These are phyloP conservation scores for Pinus tabuliformis DNA, from an alignment of 75 land plant species.

Conservation along the genomic window DNA sequence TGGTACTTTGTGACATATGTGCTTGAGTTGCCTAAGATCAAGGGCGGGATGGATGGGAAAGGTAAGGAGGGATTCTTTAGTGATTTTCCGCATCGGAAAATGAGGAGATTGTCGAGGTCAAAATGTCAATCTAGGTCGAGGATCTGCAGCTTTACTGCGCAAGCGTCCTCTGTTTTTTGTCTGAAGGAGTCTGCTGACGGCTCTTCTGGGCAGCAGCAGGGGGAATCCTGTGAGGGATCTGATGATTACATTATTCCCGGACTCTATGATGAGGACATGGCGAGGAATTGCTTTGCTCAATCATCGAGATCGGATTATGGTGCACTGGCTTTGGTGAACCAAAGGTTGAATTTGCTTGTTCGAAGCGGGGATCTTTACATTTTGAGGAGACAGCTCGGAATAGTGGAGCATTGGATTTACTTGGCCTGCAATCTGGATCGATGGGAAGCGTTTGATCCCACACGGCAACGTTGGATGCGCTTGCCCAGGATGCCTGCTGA, in stretches of 20 bases:
- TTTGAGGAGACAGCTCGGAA: slow-evolving; percentile 31
- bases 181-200: neutral
- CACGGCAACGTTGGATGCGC: slow-evolving; percentile 39
- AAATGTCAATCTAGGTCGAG: neutral
- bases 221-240: neutral
- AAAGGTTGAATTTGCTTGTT: slow-evolving; percentile 25
- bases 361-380: slow-evolving; percentile 38
- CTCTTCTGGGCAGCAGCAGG: slow-evolving; percentile 1
- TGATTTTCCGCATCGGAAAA: neutral
- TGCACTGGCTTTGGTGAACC: slow-evolving; percentile 27
- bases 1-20: slow-evolving; percentile 10
- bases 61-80: neutral
- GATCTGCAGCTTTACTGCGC: neutral
- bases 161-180: neutral
- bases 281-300: slow-evolving; percentile 30
- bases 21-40: slow-evolving; percentile 12
- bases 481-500: slow-evolving; percentile 51
- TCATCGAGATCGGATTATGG: slow-evolving; percentile 45
- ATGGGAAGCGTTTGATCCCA: slow-evolving; percentile 63
- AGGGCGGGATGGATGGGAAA: slow-evolving; percentile 8
- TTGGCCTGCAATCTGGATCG: slow-evolving; percentile 24
- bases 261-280: slow-evolving; percentile 36
- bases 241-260: slow-evolving; percentile 21
- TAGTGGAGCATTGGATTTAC: slow-evolving; percentile 61
- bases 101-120: neutral